These are phyloP conservation scores for Debaryomyces maramus DNA, from an alignment of 805 yeast genomes.

Conservation along the genomic window DNA sequence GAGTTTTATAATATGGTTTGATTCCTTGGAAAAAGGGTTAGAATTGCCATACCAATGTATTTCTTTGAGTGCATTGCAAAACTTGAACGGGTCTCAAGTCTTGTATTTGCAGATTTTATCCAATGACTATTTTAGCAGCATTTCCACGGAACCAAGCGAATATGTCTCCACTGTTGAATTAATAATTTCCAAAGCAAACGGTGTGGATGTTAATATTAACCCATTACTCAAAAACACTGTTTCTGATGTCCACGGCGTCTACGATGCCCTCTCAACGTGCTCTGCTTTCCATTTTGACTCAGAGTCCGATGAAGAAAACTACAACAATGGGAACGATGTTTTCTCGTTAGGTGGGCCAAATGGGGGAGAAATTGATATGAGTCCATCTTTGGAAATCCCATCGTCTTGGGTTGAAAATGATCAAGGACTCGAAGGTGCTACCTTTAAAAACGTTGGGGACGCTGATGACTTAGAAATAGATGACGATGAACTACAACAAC, in stretches of 20 bases:
- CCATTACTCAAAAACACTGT: conserved; percentile 12
- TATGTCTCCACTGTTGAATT: conserved; percentile 12
- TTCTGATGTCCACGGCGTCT: conserved; percentile 18
- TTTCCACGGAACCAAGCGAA: conserved; percentile 14
- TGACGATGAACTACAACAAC: conserved; percentile 9
- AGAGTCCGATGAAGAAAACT: conserved; percentile 22
- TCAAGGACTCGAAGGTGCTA: conserved; percentile 6
- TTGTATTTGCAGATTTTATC: conserved; percentile 35
- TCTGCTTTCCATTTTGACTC: conserved; percentile 39
- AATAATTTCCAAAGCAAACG: conserved; percentile 2
- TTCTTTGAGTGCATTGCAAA: conserved; percentile 33
- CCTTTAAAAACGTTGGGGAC: conserved; percentile 26
- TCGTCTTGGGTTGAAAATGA: conserved; percentile 19
- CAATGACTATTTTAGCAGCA: conserved; percentile 16
- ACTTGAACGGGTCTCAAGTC: conserved; percentile 9
- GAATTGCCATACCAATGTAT: conserved; percentile 37
- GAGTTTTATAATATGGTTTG: conserved; percentile 32
- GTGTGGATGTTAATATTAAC: conserved; percentile 2
- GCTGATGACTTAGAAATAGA: conserved; percentile 38
- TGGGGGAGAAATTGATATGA: conserved; percentile 7
- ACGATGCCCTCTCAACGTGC: conserved; percentile 37
- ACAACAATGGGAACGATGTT: conserved; percentile 3
- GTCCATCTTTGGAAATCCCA: conserved; percentile 23
- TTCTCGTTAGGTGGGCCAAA: conserved; percentile 14
- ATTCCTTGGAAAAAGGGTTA: conserved; percentile 21